Evolutionary conservation across 768 basidiomycete species (phyloP), one percentile per base, ranked within the genome.

Genomic region (Tubosaeta sp.): DNA sequence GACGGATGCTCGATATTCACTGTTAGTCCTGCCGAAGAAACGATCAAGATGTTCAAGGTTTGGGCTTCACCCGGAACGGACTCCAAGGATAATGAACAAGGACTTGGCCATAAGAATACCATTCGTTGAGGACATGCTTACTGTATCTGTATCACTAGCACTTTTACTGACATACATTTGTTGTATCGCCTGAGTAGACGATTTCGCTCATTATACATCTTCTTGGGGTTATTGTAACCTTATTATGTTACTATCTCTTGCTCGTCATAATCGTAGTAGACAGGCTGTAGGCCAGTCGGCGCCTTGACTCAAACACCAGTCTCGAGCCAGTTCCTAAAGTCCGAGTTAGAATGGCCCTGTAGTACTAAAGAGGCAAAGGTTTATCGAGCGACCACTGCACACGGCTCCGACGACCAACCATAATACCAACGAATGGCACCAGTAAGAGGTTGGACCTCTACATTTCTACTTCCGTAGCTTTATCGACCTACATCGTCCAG

Each of bases 31-130:
- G 68, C 65, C 24, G 84, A 86, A 55, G 82, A 86, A 63, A 78
- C 81, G 42, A 83, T 86, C 69, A 85, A 84, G 69, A 81, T 84
- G 77, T 86, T 83, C 78, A 80, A 82, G 54, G 81, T 86, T 29
- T 86, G 84, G 84, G 65, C 67, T 44, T 36, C 55, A 2, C 58
- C 67, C 0, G 59, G 41, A 39, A 54, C n/a, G 16, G 55, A 58
- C 41, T 24, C 36, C 30, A 70, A 50, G 29, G 45, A 54, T 7
- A 58, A 56, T 2, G 56, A 54, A 41, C 46, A 54, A 44, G 66
- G 64, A 48, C 48, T 69, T 18, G 38, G 32, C 47, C 49, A 54
- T 24, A 68, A 52, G 44, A 64, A 53, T 34, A 42, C 54, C 27
- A 68, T 68, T 53, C 68, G 67, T 43, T 68, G 56, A 53, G 39